Evolutionary conservation across 441 rosid genomes (phyloP).

Genomic region (Viola pubescens): DNA sequence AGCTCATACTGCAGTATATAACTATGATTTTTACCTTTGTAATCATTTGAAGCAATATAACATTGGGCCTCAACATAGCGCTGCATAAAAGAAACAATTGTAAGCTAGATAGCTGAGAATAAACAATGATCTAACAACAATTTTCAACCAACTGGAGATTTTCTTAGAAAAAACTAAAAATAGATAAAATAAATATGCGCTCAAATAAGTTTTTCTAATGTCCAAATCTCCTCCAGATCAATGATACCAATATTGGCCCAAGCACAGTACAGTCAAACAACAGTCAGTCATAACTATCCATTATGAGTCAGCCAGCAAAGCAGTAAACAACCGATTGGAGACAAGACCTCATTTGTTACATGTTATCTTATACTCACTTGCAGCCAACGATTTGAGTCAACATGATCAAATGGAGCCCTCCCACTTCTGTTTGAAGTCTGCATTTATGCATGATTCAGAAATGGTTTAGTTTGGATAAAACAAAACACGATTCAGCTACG

Average conservation of each 20-base stretch:
- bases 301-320: constrained; percentile 3
- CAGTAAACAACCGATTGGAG: constrained; percentile 8
- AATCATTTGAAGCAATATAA: constrained; percentile 84
- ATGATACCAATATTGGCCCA: too few species aligned
- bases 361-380: constrained; percentile 53
- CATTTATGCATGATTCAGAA: constrained; percentile 10
- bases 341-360: constrained; percentile 2
- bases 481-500: neutral
- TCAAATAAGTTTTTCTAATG: neutral
- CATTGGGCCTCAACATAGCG: constrained; percentile 95
- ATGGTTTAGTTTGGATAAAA: neutral
- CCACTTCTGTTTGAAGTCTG: constrained; percentile 71
- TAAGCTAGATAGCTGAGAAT: constrained; percentile 8
- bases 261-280: too few species aligned
- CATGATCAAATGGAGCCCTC: constrained; percentile 68
- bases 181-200: neutral
- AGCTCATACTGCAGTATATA: neutral
- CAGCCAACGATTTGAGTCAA: constrained; percentile 84
- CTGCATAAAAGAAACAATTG: constrained; percentile 39
- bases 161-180: neutral
- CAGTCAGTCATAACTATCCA: too few species aligned
- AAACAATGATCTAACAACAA: constrained; percentile 1
- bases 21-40: constrained; percentile 48
- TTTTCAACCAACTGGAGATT: neutral
- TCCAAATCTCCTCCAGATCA: too few species aligned